Percentiles rank a stretch among this genome's conserved stretches.
Conservation (phyloP, 2,329 filamentous ascomycete genomes). For the Allantophomopsis lycopodina region DNA sequence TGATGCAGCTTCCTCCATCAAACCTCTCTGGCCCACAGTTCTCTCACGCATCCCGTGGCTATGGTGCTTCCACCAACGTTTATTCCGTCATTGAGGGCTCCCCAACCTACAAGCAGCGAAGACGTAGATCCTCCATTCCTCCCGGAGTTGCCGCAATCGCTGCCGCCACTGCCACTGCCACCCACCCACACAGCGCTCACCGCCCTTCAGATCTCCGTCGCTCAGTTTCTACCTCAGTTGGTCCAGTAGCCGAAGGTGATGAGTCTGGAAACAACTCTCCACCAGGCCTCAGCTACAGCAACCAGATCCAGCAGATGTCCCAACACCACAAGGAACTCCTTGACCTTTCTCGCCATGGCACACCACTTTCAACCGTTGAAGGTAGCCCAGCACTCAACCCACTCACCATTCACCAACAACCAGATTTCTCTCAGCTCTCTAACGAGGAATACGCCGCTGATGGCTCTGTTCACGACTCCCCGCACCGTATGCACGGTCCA, state of each 20-base stretch:
- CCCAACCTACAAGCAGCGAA: conserved; percentile 94
- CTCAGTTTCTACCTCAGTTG: conserved; percentile 79
- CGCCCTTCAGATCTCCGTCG: conserved; percentile 81
- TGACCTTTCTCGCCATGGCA: conserved; percentile 78
- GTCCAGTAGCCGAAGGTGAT: conserved; percentile 67
- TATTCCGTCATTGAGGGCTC: conserved; percentile 97
- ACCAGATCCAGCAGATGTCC: conserved; percentile 48
- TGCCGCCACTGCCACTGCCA: conserved; percentile 40
- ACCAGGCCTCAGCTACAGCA: conserved; percentile 60
- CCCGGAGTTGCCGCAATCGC: conserved; percentile 59
- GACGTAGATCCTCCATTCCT: conserved; percentile 85
- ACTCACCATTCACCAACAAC: conserved; percentile 53
- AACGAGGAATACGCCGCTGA: conserved; percentile 46
- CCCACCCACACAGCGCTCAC: conserved; percentile 46
- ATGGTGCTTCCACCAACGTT: conserved; percentile 58
- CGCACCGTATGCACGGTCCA: conserved; percentile 52
- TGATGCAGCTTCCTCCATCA: conserved; percentile 82
- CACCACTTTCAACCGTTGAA: conserved; percentile 75
- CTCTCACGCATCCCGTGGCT: conserved; percentile 52
- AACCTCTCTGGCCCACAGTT: conserved; percentile 74
- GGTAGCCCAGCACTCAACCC: conserved; percentile 66
- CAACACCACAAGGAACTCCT: conserved; percentile 68
- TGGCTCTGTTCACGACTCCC: conserved; percentile 43
- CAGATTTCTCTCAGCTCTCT: conserved; percentile 52
- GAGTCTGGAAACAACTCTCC: conserved; percentile 70